These are phyloP conservation scores for Fusarium virguliforme DNA, from an alignment of 2,329 filamentous ascomycete species.

Conservation along the genomic window DNA sequence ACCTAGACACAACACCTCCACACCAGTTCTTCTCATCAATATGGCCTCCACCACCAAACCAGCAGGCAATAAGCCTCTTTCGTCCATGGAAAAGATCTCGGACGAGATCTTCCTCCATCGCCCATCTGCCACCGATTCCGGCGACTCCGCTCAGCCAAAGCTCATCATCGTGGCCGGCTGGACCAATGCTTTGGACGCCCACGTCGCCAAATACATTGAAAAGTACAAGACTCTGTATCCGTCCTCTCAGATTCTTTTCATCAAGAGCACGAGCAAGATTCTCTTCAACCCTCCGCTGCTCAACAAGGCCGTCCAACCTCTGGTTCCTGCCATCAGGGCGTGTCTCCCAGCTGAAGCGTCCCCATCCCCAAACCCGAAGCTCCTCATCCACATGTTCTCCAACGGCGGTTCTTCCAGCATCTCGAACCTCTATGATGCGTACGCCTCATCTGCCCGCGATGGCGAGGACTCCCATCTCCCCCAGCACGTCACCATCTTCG, in stretches of 20 bases:
- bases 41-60: constrained; percentile 15
- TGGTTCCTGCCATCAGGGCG: constrained; percentile 12
- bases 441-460: neutral
- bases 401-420: constrained; percentile 26
- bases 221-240: constrained; percentile 23
- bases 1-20: constrained; percentile 1
- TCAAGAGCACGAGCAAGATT: constrained; percentile 18
- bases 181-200: constrained; percentile 28
- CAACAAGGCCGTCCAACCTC: neutral
- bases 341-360: neutral
- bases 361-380: neutral
- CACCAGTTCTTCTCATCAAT: neutral
- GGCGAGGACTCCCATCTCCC: constrained; percentile 16
- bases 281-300: constrained; percentile 4
- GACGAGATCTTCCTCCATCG: constrained; percentile 27
- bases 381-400: constrained; percentile 29
- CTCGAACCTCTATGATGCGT: constrained; percentile 20
- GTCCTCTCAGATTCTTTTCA: constrained; percentile 12
- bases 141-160: constrained; percentile 11
- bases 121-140: neutral
- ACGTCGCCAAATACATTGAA: constrained; percentile 40
- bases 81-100: constrained; percentile 33
- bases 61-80: constrained; percentile 14
- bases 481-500: constrained; percentile 20
- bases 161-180: constrained; percentile 31